Base-by-base conservation (phyloP, 371 early-diverging fungal genomes). In the Blastocladiella emersonii region DNA sequence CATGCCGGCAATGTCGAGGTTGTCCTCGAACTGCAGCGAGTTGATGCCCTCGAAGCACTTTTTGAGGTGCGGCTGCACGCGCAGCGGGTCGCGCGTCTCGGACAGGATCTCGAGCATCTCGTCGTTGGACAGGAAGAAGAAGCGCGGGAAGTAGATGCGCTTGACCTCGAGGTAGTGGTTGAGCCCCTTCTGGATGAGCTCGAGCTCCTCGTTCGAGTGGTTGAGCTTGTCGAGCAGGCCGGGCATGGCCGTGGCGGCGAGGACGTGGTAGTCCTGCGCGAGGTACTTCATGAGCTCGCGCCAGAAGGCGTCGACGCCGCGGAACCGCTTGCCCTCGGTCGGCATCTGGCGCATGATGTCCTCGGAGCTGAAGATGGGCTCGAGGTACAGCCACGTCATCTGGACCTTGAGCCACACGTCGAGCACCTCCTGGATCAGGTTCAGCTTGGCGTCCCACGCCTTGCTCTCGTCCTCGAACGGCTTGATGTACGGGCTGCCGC, bases 41-140 rank as follows among this genome's bases (percentile, higher is more conserved):
- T 77, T 76, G 21, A 78, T 70, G 65, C 77, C 78, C 61, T 80
- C 79, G 63, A 82, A 80, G 62, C 80, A 82, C 56, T 80, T 82
- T 25, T 78, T 72, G n/a, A 82, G 62, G 64, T 80, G 80, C 1
- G 79, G 80, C 61, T 82, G 80, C 0, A 82, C 78, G 13, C 79
- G 45, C 30, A 30, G 27, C 53, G 53, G 53, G 37, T 65, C 65
- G 36, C 78, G 3, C 13, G 79, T 78, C 63, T 82, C 78, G 30
- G 78, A 78, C 34, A 82, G 65, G 43, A 82, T 79, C 56, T 79
- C 76, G 15, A 82, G 70, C 59, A 82, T 68, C 63, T 82, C 82
- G 63, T 80, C 82, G 65, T 82, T 78, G 21, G 76, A 76, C 41
- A 82, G 66, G 72, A 82, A 82, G 67, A 79, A 80, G 66, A 82